Conservation (phyloP, 345 rosid species). For the Odontarrhena argentea region DNA sequence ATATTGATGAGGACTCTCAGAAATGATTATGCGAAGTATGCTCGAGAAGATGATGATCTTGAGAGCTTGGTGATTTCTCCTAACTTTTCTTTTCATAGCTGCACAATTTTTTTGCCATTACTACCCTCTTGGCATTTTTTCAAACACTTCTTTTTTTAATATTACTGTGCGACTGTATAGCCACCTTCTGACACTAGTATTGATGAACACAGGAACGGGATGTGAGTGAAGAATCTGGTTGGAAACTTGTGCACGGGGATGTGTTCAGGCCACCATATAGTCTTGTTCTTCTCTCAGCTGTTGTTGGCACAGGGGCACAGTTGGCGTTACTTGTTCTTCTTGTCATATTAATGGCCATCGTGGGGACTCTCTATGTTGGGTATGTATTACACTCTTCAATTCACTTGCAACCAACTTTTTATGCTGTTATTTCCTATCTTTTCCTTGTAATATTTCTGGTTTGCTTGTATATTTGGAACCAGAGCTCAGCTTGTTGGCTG, state of each 20-base stretch:
- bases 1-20: conserved; percentile 94
- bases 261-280: conserved; percentile 78
- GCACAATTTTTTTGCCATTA: conserved; percentile 3
- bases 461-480: conserved; percentile 5
- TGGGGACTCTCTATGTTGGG: conserved; percentile 89
- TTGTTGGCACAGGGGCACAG: conserved; percentile 97
- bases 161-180: conserved; percentile 5
- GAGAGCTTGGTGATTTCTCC: conserved; percentile 74
- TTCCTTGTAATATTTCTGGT: conserved; percentile 16
- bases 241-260: conserved; percentile 99
- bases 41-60: conserved; percentile 94
- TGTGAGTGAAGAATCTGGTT: conserved; percentile 95
- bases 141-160: not conserved
- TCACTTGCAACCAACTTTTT: conserved; percentile 14
- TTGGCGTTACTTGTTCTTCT: conserved; percentile 87
- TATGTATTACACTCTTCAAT: conserved; percentile 46
- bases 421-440: not conserved
- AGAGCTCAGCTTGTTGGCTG: not conserved
- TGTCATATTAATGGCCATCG: conserved; percentile 87
- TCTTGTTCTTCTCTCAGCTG: conserved; percentile 79
- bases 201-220: conserved; percentile 73
- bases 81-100: conserved; percentile 25
- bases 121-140: conserved; percentile 22
- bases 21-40: conserved; percentile 95
- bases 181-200: conserved; percentile 27